Evolutionary conservation across 2,329 filamentous ascomycete species (phyloP).

Genomic region (Decorospora gaudefroyi): DNA sequence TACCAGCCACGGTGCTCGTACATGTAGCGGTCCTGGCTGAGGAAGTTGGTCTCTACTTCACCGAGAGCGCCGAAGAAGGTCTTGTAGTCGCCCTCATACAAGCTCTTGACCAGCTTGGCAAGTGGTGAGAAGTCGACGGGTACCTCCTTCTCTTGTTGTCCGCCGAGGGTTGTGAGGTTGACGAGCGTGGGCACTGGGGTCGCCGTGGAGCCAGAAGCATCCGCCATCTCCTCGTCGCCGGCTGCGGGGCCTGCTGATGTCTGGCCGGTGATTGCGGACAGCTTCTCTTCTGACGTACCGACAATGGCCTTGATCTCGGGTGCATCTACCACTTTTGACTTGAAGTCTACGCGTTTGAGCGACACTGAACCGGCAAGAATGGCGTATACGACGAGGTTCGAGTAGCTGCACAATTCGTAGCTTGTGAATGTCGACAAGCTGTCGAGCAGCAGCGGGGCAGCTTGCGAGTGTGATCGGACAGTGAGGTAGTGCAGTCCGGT

Average conservation of each 20-base stretch:
- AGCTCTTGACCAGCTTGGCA: slow-evolving; percentile 81
- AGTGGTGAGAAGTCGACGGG: slow-evolving; percentile 88
- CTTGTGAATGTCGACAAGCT: slow-evolving; percentile 97
- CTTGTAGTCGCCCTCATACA: slow-evolving; percentile 94
- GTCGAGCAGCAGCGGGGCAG: slow-evolving; percentile 91
- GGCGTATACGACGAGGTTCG: slow-evolving; percentile 89
- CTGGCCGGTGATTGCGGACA: slow-evolving; percentile 78
- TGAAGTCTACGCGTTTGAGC: slow-evolving; percentile 96
- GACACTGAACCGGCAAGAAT: slow-evolving; percentile 93
- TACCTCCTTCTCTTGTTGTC: slow-evolving; percentile 76
- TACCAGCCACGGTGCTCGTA: slow-evolving; percentile 97
- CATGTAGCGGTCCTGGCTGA: slow-evolving; percentile 91
- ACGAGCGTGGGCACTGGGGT: slow-evolving; percentile 69
- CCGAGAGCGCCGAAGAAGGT: slow-evolving; percentile 90
- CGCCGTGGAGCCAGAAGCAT: slow-evolving; percentile 56
- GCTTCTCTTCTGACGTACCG: slow-evolving; percentile 84
- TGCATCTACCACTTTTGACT: slow-evolving; percentile 97
- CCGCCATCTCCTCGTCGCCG: slow-evolving; percentile 74
- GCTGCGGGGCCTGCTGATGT: slow-evolving; percentile 80
- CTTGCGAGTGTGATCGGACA: slow-evolving; percentile 84
- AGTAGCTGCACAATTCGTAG: slow-evolving; percentile 98
- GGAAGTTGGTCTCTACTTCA: slow-evolving; percentile 88
- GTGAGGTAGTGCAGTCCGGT: slow-evolving; percentile 93
- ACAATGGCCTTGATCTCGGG: slow-evolving; percentile 98
- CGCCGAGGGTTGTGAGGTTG: slow-evolving; percentile 85